These are phyloP conservation scores for Fusarium sublunatum DNA, from an alignment of 2,329 filamentous ascomycete species.

Conservation along the genomic window DNA sequence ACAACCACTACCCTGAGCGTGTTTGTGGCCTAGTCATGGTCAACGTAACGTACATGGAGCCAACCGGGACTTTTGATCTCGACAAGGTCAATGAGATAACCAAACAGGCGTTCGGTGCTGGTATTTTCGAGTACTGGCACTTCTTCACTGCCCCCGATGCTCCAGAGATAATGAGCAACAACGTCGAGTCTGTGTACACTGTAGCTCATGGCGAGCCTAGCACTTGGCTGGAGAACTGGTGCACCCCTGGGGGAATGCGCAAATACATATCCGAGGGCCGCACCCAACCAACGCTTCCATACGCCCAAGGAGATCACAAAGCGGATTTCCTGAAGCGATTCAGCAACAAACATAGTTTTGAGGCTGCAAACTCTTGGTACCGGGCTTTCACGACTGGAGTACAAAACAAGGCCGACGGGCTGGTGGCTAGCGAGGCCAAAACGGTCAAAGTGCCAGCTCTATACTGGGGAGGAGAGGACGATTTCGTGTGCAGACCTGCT, in stretches of 20 bases:
- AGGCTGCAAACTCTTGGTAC: slow-evolving; percentile 47
- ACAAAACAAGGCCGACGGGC: slow-evolving; percentile 41
- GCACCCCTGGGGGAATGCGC: slow-evolving; percentile 50
- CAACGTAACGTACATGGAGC: slow-evolving; percentile 56
- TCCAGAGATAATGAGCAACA: slow-evolving; percentile 50
- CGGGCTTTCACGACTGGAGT: slow-evolving; percentile 29
- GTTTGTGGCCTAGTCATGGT: slow-evolving; percentile 56
- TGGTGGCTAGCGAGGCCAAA: slow-evolving; percentile 28
- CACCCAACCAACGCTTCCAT: slow-evolving; percentile 41
- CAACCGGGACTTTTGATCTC: slow-evolving; percentile 51
- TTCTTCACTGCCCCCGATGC: slow-evolving; percentile 57
- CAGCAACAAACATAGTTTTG: slow-evolving; percentile 42
- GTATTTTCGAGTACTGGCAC: slow-evolving; percentile 58
- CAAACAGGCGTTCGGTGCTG: slow-evolving; percentile 51
- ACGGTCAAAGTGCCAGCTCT: slow-evolving; percentile 44
- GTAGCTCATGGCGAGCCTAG: slow-evolving; percentile 49
- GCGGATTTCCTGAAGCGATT: slow-evolving; percentile 45
- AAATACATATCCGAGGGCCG: slow-evolving; percentile 38
- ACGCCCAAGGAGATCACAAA: slow-evolving; percentile 43
- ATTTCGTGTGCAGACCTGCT: slow-evolving; percentile 44
- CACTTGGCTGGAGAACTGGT: slow-evolving; percentile 52
- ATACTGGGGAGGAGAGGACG: slow-evolving; percentile 44
- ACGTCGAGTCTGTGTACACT: slow-evolving; percentile 54
- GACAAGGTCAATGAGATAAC: slow-evolving; percentile 49
- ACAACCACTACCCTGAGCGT: slow-evolving; percentile 54